Conservation (phyloP, 129 eudicot species). For the Flaveria trinervia region DNA sequence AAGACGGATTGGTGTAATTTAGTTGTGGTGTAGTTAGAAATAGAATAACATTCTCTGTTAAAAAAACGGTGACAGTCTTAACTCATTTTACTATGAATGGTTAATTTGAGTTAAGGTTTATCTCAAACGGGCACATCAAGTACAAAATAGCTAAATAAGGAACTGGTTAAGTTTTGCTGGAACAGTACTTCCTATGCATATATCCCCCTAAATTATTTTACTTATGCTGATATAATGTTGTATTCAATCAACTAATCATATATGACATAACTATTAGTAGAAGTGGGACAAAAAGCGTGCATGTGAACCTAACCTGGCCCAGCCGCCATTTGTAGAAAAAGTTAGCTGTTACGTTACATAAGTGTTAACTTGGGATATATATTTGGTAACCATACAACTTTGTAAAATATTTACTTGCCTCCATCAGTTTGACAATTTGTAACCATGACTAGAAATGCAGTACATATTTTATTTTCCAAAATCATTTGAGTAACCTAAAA, state of each 20-base stretch:
- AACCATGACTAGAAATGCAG: not conserved
- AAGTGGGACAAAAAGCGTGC: not conserved
- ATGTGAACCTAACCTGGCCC: not conserved
- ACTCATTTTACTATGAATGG: slow-evolving; percentile 7
- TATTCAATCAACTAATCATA: not conserved
- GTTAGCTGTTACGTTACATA: not conserved
- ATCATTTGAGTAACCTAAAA: not conserved
- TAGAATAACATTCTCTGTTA: no score
- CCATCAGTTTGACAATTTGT: not conserved
- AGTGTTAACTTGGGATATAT: slow-evolving; percentile 1
- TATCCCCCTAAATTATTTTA: not conserved
- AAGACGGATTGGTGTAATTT: no score
- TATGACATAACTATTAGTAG: not conserved
- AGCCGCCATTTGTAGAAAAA: not conserved
- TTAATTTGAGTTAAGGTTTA: not conserved
- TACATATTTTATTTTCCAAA: not conserved
- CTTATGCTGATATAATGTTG: not conserved
- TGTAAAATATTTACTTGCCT: slow-evolving; percentile 12
- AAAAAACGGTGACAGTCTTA: not conserved
- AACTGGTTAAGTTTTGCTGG: not conserved
- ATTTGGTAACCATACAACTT: not conserved
- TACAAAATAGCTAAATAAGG: slow-evolving; percentile 1
- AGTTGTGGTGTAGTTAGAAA: no score
- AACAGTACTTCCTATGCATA: not conserved
- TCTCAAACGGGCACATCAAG: not conserved